Percentiles rank a stretch among this genome's conserved stretches.
phyloP scores from a whole-genome alignment of 1,284 basidiomycete species.

The Malassezia globosa region DNA sequence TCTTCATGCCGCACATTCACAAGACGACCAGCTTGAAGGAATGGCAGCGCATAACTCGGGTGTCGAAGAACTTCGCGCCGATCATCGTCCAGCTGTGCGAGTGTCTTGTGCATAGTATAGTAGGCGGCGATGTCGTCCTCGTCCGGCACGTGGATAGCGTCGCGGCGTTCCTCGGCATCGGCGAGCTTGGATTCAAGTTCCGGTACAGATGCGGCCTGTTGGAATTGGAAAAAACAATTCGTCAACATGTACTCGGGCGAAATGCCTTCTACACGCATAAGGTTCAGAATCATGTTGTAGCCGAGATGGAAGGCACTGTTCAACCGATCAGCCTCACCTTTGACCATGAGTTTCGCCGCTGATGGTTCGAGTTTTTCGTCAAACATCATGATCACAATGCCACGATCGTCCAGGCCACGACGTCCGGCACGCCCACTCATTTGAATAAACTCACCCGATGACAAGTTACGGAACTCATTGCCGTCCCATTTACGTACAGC shows the following conservation, averaged over 20 bases:
- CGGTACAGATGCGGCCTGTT: constrained; percentile 81
- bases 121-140: constrained; percentile 78
- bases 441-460: constrained; percentile 50
- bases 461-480: constrained; percentile 76
- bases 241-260: constrained; percentile 98
- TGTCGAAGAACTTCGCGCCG: constrained; percentile 86
- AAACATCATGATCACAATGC: constrained; percentile 99
- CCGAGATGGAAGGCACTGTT: constrained; percentile 98
- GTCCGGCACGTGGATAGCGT: constrained; percentile 63
- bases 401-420: constrained; percentile 92
- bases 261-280: constrained; percentile 97
- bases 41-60: constrained; percentile 82
- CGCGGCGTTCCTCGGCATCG: constrained; percentile 61
- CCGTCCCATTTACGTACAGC: constrained; percentile 92
- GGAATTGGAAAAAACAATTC: constrained; percentile 95
- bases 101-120: constrained; percentile 77
- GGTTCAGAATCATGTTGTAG: constrained; percentile 97
- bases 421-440: constrained; percentile 98
- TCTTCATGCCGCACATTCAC: constrained; percentile 77
- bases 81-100: constrained; percentile 73
- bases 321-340: constrained; percentile 89
- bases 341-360: constrained; percentile 91
- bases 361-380: constrained; percentile 92
- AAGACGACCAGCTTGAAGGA: constrained; percentile 80
- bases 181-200: constrained; percentile 71